A percentile compares a stretch with the other conserved stretches of the same genome.
Evolutionary conservation across 169 alveolate genomes (phyloP).

Genomic region (Plasmodium gonderi): DNA sequence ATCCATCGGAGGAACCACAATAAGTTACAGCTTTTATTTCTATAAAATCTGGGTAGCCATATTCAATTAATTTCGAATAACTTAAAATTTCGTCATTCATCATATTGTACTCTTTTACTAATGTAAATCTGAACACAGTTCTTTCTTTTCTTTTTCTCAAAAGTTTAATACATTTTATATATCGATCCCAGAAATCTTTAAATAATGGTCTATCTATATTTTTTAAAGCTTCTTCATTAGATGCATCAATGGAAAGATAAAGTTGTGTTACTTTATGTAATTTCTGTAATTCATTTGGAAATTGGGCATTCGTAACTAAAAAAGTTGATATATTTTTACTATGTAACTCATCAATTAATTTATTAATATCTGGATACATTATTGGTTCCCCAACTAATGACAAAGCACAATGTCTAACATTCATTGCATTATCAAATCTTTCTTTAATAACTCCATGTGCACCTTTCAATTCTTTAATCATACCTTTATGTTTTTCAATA

Average conservation of each 20-base stretch:
- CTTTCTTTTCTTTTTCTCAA: slow-evolving; percentile 85
- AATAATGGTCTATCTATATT: slow-evolving; percentile 90
- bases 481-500: slow-evolving; percentile 76
- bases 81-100: slow-evolving; percentile 79
- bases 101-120: slow-evolving; percentile 85
- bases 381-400: slow-evolving; percentile 94
- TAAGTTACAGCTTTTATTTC: slow-evolving; percentile 93
- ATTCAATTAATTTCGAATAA: slow-evolving; percentile 83
- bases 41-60: slow-evolving; percentile 88
- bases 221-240: slow-evolving; percentile 82
- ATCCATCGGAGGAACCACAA: slow-evolving; percentile 89
- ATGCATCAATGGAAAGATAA: slow-evolving; percentile 87
- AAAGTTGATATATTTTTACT: slow-evolving; percentile 87
- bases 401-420: slow-evolving; percentile 88
- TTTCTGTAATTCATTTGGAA: slow-evolving; percentile 86
- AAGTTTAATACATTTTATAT: slow-evolving; percentile 81
- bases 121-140: slow-evolving; percentile 88
- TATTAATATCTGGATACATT: slow-evolving; percentile 91
- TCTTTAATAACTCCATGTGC: slow-evolving; percentile 78
- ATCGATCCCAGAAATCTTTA: slow-evolving; percentile 91
- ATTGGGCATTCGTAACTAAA: slow-evolving; percentile 92
- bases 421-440: slow-evolving; percentile 79
- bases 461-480: slow-evolving; percentile 84
- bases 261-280: slow-evolving; percentile 89
- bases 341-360: slow-evolving; percentile 86